Conservation (phyloP, 2,329 filamentous ascomycete genomes). For the Aspergillus unguis region DNA sequence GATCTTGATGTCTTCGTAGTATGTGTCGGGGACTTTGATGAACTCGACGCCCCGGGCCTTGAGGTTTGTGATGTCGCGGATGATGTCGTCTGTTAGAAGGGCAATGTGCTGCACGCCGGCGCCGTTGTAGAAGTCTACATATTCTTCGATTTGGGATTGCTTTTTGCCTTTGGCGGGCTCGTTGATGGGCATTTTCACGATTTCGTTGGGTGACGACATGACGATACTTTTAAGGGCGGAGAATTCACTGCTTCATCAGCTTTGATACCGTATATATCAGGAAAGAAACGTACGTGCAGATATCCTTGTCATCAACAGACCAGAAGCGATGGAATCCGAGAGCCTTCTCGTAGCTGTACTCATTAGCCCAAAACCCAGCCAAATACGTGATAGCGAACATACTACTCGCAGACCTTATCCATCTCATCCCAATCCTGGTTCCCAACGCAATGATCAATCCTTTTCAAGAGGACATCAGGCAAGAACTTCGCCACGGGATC, state of each 20-base stretch:
- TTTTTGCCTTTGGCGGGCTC: conserved; percentile 88
- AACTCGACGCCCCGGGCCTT: conserved; percentile 88
- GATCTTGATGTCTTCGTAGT: conserved; percentile 74
- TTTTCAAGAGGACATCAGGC: conserved; percentile 64
- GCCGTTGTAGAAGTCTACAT: conserved; percentile 83
- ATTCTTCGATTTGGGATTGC: conserved; percentile 92
- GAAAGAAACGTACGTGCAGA: conserved; percentile 58
- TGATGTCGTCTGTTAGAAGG: conserved; percentile 75
- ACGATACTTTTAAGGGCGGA: conserved; percentile 84
- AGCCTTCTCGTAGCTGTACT: conserved; percentile 75
- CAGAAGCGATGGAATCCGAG: conserved; percentile 96
- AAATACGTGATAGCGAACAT: not conserved
- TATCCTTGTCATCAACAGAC: conserved; percentile 90
- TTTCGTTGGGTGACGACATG: conserved; percentile 79
- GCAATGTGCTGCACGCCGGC: conserved; percentile 93
- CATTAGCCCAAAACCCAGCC: not conserved
- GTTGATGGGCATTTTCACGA: conserved; percentile 98
- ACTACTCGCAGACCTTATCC: conserved; percentile 61
- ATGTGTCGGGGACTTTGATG: conserved; percentile 81
- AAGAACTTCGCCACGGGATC: conserved; percentile 51
- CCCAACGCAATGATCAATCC: conserved; percentile 94
- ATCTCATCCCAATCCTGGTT: conserved; percentile 97
- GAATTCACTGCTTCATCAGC: conserved; percentile 58
- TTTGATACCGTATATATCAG: too few relatives aligned
- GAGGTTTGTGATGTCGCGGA: conserved; percentile 71